Conservation (phyloP, 257 asterid genomes). For the Thymus mandschuricus region DNA sequence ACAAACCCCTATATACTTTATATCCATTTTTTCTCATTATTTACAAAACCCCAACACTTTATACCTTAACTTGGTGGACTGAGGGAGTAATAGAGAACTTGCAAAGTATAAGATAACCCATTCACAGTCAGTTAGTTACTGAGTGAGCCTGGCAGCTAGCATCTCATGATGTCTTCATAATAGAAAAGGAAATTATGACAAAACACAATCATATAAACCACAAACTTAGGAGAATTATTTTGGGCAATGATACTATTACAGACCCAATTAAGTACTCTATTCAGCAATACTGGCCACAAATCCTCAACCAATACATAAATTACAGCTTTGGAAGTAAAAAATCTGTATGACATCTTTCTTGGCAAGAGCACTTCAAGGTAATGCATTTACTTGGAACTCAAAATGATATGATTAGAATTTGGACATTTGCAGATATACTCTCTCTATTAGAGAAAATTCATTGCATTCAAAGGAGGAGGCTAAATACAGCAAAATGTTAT, state of each 20-base stretch:
- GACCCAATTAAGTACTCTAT: too few species aligned
- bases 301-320: background rate
- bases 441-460: background rate
- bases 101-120: background rate
- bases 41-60: background rate
- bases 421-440: background rate
- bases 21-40: too few species aligned
- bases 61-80: too few species aligned
- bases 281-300: background rate
- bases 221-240: background rate
- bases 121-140: background rate
- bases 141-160: slow-evolving; percentile 7
- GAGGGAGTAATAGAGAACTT: background rate
- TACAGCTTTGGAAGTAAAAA: slow-evolving; percentile 20
- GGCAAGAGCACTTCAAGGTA: background rate
- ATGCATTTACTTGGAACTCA: background rate
- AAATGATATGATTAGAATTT: background rate
- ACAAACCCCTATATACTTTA: too few species aligned
- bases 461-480: background rate
- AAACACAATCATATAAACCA: background rate
- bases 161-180: background rate
- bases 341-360: background rate
- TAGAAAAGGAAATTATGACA: background rate
- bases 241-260: background rate
- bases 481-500: background rate